Conservation (phyloP, 768 basidiomycete species). For the Serendipita sp. region DNA sequence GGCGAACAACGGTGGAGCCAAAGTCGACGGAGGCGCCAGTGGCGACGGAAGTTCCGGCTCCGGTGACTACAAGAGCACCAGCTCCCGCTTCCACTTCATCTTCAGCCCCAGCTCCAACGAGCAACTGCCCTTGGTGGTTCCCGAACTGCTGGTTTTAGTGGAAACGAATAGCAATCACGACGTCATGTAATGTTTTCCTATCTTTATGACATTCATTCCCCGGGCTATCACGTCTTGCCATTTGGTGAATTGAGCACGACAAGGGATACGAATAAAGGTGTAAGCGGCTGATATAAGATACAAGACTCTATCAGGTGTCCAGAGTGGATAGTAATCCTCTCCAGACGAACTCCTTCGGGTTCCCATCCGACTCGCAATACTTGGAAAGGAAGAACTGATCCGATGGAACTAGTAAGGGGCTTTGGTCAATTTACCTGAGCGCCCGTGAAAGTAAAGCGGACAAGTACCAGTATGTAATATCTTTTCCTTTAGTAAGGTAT, state of each 20-base stretch:
- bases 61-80: no score
- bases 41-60: neutral
- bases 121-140: neutral
- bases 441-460: neutral
- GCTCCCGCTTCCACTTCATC: no score
- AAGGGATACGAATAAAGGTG: no score
- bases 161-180: no score
- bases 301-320: neutral
- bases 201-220: no score
- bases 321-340: conserved; percentile 30
- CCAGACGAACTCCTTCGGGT: conserved; percentile 65
- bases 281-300: no score
- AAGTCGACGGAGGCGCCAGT: neutral
- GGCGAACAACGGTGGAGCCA: neutral
- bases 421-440: neutral
- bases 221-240: no score
- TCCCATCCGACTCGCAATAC: conserved; percentile 63
- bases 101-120: neutral
- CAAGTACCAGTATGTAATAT: conserved; percentile 36
- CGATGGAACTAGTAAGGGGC: conserved; percentile 20
- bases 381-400: conserved; percentile 70
- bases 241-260: no score
- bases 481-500: conserved; percentile 54
- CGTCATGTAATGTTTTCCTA: no score
- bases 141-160: neutral